phyloP scores from a whole-genome alignment of 2,329 filamentous ascomycete species.

The Diaporthe nobilis region DNA sequence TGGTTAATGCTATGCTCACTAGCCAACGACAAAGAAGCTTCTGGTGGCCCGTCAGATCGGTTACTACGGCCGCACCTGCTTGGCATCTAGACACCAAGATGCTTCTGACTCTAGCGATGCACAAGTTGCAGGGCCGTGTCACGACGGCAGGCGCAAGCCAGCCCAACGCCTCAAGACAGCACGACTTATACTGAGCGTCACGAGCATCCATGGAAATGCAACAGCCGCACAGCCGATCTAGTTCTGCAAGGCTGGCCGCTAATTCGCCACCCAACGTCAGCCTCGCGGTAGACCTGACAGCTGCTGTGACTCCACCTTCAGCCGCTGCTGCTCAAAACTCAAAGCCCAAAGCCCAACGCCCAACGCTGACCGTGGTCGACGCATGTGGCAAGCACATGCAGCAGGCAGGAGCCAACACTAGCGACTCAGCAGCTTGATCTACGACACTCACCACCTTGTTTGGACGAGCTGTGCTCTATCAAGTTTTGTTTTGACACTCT shows the following conservation, averaged over 20 bases:
- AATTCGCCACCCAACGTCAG: not conserved
- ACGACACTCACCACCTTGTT: not conserved
- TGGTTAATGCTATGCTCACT: not conserved
- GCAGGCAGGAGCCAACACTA: not conserved
- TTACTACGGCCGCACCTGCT: not conserved
- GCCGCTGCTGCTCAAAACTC: not conserved
- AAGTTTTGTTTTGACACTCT: conserved; percentile 22
- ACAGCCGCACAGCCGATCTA: not conserved
- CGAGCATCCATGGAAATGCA: not conserved
- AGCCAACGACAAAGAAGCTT: conserved; percentile 31
- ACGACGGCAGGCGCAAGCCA: not conserved
- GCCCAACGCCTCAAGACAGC: not conserved
- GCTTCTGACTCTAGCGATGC: not conserved
- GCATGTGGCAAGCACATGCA: conserved; percentile 2
- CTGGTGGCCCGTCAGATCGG: conserved; percentile 16
- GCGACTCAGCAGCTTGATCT: not conserved
- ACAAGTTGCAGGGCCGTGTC: not conserved
- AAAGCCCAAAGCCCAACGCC: not conserved
- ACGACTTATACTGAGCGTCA: not conserved
- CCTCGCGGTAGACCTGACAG: not conserved
- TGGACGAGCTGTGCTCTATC: conserved; percentile 5
- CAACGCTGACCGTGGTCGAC: not conserved
- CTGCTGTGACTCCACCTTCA: not conserved
- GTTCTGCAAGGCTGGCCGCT: conserved; percentile 8
- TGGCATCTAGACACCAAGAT: conserved; percentile 14